A percentile compares a stretch with the other conserved stretches of the same genome.
Conservation (phyloP, 345 rosid species). For the Toxicodendron radicans region DNA sequence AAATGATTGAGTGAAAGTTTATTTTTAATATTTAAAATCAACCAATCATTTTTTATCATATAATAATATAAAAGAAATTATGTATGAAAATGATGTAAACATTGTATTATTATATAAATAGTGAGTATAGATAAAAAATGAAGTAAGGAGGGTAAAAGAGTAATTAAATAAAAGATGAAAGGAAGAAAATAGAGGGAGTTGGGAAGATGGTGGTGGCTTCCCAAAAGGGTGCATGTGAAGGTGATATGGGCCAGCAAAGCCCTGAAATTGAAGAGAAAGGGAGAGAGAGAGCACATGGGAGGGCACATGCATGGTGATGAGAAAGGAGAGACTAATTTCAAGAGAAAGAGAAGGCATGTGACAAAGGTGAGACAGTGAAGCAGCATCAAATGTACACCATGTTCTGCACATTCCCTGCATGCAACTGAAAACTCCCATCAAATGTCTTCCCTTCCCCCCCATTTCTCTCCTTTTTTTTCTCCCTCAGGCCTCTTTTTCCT, state of each 20-base stretch:
- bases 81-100: no score
- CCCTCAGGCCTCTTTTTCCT: not conserved
- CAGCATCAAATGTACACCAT: conserved; percentile 52
- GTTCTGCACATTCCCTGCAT: conserved; percentile 73
- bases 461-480: not conserved
- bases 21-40: no score
- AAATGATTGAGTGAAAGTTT: no score
- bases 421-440: conserved; percentile 2
- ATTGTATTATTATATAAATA: no score
- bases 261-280: conserved; percentile 14
- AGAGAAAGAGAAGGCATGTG: conserved; percentile 29
- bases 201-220: conserved; percentile 24
- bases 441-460: not conserved
- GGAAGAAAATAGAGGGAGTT: not conserved
- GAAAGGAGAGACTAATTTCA: not conserved
- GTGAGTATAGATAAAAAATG: not conserved
- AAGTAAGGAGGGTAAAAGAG: conserved; percentile 9
- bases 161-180: not conserved
- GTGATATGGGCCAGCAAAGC: conserved; percentile 59
- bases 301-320: conserved; percentile 28
- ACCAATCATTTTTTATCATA: no score
- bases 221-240: conserved; percentile 62
- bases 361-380: conserved; percentile 41
- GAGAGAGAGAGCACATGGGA: conserved; percentile 34
- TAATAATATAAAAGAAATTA: no score